phyloP scores from a whole-genome alignment of 306 rosid species.

The Glycyrrhiza uralensis region DNA sequence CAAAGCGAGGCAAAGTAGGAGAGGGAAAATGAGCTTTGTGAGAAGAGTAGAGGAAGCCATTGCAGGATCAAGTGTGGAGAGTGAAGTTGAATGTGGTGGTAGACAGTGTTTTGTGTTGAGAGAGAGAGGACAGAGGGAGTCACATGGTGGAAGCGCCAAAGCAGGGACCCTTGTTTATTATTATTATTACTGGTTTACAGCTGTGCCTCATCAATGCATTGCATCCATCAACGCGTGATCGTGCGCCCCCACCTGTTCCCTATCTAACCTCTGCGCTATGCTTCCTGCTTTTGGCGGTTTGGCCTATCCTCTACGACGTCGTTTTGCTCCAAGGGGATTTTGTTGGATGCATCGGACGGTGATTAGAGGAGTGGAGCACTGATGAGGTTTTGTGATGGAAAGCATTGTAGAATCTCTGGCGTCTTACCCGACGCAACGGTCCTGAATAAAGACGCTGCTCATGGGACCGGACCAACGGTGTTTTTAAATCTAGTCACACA shows the following conservation, averaged over 20 bases:
- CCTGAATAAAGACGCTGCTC: conserved; percentile 17
- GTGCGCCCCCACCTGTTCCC: neutral
- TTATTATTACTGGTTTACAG: conserved; percentile 52
- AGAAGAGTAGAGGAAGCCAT: conserved; percentile 17
- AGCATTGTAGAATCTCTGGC: neutral
- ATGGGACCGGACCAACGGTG: conserved; percentile 1
- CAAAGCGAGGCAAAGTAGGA: conserved; percentile 11
- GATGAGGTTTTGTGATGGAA: neutral
- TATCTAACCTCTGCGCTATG: neutral
- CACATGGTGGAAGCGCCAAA: conserved; percentile 59
- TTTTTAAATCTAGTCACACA: neutral
- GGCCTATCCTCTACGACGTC: conserved; percentile 2
- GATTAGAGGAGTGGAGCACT: neutral
- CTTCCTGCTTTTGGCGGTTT: neutral
- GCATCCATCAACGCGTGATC: conserved; percentile 11
- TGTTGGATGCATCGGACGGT: neutral
- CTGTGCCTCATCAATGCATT: conserved; percentile 54
- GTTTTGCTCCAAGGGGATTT: neutral
- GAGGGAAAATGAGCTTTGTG: conserved; percentile 15
- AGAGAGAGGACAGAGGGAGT: conserved; percentile 13
- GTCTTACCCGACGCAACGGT: neutral
- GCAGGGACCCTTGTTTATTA: too few species aligned
- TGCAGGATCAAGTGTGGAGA: neutral
- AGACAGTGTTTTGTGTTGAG: neutral
- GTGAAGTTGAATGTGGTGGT: neutral